phyloP scores from a whole-genome alignment of 2,329 filamentous ascomycete genomes.

The Arthrobotrys musiformis region DNA sequence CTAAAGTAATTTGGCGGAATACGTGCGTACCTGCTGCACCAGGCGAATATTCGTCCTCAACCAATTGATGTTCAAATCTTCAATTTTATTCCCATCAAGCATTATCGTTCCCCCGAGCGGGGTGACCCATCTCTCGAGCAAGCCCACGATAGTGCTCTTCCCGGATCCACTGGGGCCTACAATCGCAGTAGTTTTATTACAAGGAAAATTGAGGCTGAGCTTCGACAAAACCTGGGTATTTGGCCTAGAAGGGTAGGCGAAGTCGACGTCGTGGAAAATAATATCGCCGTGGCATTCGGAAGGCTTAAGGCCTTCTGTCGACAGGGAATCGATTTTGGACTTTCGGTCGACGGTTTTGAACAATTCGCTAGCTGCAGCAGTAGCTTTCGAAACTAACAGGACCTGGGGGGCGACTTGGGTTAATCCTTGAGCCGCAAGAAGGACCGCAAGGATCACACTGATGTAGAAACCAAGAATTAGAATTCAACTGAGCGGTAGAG shows the following conservation, averaged over 20 bases:
- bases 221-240: conserved; percentile 72
- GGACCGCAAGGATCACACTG: conserved; percentile 65
- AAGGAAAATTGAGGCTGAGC: conserved; percentile 70
- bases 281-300: conserved; percentile 58
- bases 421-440: conserved; percentile 65
- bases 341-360: conserved; percentile 66
- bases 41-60: conserved; percentile 30
- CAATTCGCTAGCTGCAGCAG: conserved; percentile 65
- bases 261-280: conserved; percentile 18
- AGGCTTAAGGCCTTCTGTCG: conserved; percentile 61
- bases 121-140: conserved; percentile 78
- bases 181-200: conserved; percentile 76
- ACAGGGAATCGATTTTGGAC: conserved; percentile 65
- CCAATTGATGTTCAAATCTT: conserved; percentile 25
- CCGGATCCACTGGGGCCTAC: conserved; percentile 79
- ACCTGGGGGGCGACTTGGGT: conserved; percentile 70
- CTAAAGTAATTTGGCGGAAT: neutral
- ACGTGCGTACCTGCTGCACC: conserved; percentile 28
- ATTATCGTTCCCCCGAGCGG: conserved; percentile 66
- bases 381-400: conserved; percentile 68
- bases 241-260: conserved; percentile 26
- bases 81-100: conserved; percentile 66
- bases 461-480: neutral
- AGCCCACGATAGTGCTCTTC: conserved; percentile 77
- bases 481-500: neutral